Evolutionary conservation across 306 rosid species (phyloP), one percentile per base, ranked within the genome.

Genomic region (Vigna unguiculata): DNA sequence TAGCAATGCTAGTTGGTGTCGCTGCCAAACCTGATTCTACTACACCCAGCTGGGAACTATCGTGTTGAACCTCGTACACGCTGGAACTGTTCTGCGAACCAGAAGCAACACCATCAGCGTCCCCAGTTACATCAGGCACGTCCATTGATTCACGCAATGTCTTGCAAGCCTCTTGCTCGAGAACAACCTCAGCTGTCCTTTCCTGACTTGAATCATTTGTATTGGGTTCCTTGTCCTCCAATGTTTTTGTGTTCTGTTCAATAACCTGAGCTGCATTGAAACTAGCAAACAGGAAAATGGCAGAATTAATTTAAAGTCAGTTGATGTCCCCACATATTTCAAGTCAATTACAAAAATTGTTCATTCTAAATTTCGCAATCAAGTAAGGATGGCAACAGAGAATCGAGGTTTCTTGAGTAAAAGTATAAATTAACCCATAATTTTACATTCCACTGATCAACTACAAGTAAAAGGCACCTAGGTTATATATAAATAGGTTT

Each of bases 51-150:
- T 83, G 89, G 25, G 85, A 76, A 40, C 66, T 76, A 65, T 81
- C 84, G 57, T 71, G 90, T 14, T 84, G 82, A 55, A 75, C 75
- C 74, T 82, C 87, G 15, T 74, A 16, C 16, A 83, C 66, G 67
- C 90, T 85, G 25, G 86, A 81, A 70, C 90, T 85, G 79, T 85
- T 85, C 75, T 81, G 91, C 1, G 94, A 85, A 71, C 81, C 93
- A 46, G 72, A 77, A 10, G 80, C 72, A 46, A 76, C 71, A 54
- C 86, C 45, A 0, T 83, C 92, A 0, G 78, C 47, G 14, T 72
- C 74, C 47, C 74, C 85, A 24, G 36, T 74, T 61, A 57, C 65
- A 69, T 85, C 78, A 7, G 86, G 93, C 59, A 89, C 78, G 72
- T 90, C 96, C 9, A 76, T 24, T 43, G 81, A 80, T 84, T 79